phyloP scores from a whole-genome alignment of 202 grass and related monocot genomes.

The Panicum virgatum region DNA sequence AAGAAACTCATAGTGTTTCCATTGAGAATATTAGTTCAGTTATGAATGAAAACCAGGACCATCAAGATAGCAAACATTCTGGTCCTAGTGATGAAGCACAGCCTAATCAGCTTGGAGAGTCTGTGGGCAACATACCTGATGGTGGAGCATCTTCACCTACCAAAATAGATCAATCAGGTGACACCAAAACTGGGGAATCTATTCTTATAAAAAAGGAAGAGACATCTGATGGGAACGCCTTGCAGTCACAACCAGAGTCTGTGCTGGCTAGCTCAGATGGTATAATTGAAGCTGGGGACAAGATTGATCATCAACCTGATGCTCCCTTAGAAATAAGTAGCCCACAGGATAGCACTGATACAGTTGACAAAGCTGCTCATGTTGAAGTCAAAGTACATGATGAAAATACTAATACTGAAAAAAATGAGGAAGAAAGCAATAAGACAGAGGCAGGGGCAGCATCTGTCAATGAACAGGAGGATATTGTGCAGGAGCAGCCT shows the following conservation, averaged over 20 bases:
- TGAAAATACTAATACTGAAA: constrained; percentile 34
- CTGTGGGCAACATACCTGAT: constrained; percentile 27
- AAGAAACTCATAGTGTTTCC: constrained; percentile 36
- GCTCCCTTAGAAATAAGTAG: constrained; percentile 36
- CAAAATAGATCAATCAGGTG: constrained; percentile 40
- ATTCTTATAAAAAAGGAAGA: constrained; percentile 43
- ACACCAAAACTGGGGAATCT: constrained; percentile 33
- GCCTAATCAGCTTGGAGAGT: constrained; percentile 33
- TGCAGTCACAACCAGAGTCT: constrained; percentile 28
- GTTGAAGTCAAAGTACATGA: constrained; percentile 42
- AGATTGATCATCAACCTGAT: constrained; percentile 38
- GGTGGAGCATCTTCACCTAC: constrained; percentile 37
- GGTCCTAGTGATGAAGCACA: constrained; percentile 24
- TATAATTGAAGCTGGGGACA: constrained; percentile 37
- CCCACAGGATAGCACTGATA: constrained; percentile 44
- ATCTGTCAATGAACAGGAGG: constrained; percentile 29
- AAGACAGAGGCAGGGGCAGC: constrained; percentile 25
- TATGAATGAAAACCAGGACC: constrained; percentile 43
- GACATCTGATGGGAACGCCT: constrained; percentile 19
- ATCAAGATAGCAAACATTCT: constrained; percentile 30
- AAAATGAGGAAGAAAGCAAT: constrained; percentile 43
- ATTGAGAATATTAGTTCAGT: constrained; percentile 17
- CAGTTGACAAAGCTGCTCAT: constrained; percentile 27
- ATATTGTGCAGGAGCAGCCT: constrained; percentile 29
- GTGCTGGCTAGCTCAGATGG: constrained; percentile 10